Conservation (phyloP, 1,284 basidiomycete genomes). For the Irpex sp. region DNA sequence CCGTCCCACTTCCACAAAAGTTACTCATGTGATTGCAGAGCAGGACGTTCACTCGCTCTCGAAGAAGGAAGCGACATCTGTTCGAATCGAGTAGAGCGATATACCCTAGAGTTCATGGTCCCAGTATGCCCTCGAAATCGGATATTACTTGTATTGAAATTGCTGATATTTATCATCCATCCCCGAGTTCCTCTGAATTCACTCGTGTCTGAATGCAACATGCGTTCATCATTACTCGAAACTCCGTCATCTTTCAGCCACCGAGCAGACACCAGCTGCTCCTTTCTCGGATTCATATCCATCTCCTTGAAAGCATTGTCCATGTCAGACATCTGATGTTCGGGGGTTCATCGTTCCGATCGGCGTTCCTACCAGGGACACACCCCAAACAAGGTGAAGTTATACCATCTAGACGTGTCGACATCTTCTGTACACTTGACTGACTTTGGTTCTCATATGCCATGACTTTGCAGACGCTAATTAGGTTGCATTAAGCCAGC, state of each 20-base stretch:
- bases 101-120: slow-evolving; percentile 1
- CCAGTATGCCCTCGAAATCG: not conserved
- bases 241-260: not conserved
- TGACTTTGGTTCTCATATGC: not conserved
- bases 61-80: slow-evolving; percentile 58
- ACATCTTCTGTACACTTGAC: not conserved
- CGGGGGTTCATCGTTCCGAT: too few species aligned
- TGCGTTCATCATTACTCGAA: not conserved
- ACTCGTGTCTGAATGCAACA: not conserved
- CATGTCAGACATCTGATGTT: too few species aligned
- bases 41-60: slow-evolving; percentile 73
- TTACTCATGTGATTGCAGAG: slow-evolving; percentile 38
- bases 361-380: not conserved
- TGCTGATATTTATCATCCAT: not conserved
- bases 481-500: not conserved
- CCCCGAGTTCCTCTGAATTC: not conserved
- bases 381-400: not conserved
- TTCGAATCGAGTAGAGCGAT: slow-evolving; percentile 33
- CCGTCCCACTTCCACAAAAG: slow-evolving; percentile 9
- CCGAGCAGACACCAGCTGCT: not conserved
- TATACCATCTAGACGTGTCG: not conserved
- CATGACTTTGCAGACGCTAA: not conserved
- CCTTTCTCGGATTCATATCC: not conserved
- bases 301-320: not conserved
- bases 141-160: not conserved